phyloP scores from a whole-genome alignment of 2,329 filamentous ascomycete species.

The Penicillium sp. region DNA sequence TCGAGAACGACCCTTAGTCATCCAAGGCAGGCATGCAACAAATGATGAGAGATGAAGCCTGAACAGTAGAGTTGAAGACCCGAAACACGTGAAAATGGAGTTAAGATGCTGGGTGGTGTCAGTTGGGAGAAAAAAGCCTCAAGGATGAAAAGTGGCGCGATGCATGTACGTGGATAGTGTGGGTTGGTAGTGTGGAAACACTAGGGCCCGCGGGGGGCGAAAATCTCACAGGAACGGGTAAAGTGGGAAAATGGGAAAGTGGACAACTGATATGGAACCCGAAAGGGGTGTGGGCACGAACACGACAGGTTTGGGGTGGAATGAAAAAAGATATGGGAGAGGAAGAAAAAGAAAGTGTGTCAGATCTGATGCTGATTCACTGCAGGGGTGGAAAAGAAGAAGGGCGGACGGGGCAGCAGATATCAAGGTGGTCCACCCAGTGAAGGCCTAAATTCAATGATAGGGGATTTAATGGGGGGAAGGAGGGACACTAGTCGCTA shows the following conservation, averaged over 20 bases:
- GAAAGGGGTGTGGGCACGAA: slow-evolving; percentile 3
- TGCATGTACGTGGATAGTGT: slow-evolving; percentile 20
- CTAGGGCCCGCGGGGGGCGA: slow-evolving; percentile 16
- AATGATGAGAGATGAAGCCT: background rate
- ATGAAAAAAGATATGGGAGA: slow-evolving; percentile 9
- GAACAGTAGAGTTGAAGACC: background rate
- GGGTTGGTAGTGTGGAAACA: slow-evolving; percentile 19
- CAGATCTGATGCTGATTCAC: slow-evolving; percentile 20
- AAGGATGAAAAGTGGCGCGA: slow-evolving; percentile 15
- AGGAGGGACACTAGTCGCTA: background rate
- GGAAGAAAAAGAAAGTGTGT: slow-evolving; percentile 13
- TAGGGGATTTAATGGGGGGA: background rate
- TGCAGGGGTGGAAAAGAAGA: slow-evolving; percentile 22
- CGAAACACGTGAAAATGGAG: background rate
- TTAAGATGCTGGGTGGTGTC: slow-evolving; percentile 8
- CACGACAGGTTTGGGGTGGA: slow-evolving; percentile 19
- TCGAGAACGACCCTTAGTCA: slow-evolving; percentile 42
- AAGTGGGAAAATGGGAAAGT: slow-evolving; percentile 12
- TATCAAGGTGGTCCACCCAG: slow-evolving; percentile 19
- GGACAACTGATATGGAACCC: slow-evolving; percentile 11
- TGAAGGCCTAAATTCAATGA: slow-evolving; percentile 3
- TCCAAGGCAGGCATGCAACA: slow-evolving; percentile 27
- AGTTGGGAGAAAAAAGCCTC: slow-evolving; percentile 15
- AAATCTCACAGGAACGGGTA: slow-evolving; percentile 25
- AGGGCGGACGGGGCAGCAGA: slow-evolving; percentile 12